Conservation (phyloP, 192 early-diverging fungal species). For the Gaertneriomyces semiglobifer region DNA sequence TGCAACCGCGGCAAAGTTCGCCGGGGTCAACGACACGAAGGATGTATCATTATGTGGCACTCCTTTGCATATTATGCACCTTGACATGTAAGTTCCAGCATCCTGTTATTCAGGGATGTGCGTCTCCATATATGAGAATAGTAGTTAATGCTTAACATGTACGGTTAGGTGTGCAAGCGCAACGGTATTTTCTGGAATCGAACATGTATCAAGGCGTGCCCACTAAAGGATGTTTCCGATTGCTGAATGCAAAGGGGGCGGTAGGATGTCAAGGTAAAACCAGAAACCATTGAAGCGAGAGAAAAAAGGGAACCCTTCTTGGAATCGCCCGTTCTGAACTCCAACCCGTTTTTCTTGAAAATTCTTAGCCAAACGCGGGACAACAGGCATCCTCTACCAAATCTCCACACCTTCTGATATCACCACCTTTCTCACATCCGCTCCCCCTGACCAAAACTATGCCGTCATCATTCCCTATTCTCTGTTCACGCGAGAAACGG, state of each 20-base stretch:
- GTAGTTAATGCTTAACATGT: no score
- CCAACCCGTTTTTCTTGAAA: conserved; percentile 6
- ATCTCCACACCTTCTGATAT: conserved; percentile 49
- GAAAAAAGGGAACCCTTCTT: neutral
- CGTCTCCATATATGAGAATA: no score
- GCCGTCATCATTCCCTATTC: conserved; percentile 61
- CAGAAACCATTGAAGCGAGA: neutral
- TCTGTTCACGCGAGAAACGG: conserved; percentile 53
- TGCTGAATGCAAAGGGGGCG: conserved; percentile 52
- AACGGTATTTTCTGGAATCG: conserved; percentile 32
- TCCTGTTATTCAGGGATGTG: no score
- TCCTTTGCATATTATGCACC: no score
- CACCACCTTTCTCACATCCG: conserved; percentile 38
- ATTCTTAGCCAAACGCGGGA: conserved; percentile 7
- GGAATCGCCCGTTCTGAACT: conserved; percentile 28
- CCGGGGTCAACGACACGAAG: no score
- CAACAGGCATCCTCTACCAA: conserved; percentile 58
- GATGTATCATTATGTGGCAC: no score
- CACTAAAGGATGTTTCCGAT: conserved; percentile 52
- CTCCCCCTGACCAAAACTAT: conserved; percentile 40
- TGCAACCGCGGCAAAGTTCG: no score
- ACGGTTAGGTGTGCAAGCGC: neutral
- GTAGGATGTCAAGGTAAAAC: conserved; percentile 61
- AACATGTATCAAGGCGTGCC: conserved; percentile 40
- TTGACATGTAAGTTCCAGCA: no score